Base-by-base conservation (phyloP, 192 early-diverging fungal species). In the Umbelopsis sp. region DNA sequence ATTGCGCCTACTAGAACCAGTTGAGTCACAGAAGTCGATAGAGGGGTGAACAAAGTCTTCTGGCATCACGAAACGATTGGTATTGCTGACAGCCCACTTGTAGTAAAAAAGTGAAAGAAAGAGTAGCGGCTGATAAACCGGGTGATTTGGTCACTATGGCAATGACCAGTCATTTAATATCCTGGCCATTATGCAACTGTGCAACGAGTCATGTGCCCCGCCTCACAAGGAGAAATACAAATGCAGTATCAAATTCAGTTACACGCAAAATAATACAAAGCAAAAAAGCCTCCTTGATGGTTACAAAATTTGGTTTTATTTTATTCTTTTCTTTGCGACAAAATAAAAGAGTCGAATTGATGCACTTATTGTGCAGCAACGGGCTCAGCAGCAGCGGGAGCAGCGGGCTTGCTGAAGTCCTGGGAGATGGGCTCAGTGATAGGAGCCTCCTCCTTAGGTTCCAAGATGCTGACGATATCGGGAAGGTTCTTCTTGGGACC, bases 401-500 rank as follows among this genome's bases (percentile, higher is more conserved):
- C 50, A 70, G 76, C 76, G 46, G 76, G 76, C 23, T 48, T 58
- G 65, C 71, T 71, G 75, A 82, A 82, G 48, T 82, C 84, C 78
- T 91, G 86, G 64, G 90, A 91, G 74, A 84, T 78, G 75, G 92
- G 92, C 66, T 78, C 87, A 69, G 85, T 78, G 80, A 92, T 85
- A 69, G 78, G 70, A 67, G 83, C 81, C 82, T 96, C 96, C 64
- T 93, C 91, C 88, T 98, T 95, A 78, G 92, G 91, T 79, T 93
- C 88, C 74, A 95, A 83, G 82, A 98, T 97, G 84, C 91, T 97
- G 80, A 98, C 94, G 68, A 89, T 82, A 82, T 97, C 97, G 78
- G 97, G 97, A 70, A 99, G 90, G 75, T 95, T 90, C 76, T 88
- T 94, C 90, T 95, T 97, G 86, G 95, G 95, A 72, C 97, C 97